phyloP scores from a whole-genome alignment of 108 stramenopile species.

The Skeletonema grethae region DNA sequence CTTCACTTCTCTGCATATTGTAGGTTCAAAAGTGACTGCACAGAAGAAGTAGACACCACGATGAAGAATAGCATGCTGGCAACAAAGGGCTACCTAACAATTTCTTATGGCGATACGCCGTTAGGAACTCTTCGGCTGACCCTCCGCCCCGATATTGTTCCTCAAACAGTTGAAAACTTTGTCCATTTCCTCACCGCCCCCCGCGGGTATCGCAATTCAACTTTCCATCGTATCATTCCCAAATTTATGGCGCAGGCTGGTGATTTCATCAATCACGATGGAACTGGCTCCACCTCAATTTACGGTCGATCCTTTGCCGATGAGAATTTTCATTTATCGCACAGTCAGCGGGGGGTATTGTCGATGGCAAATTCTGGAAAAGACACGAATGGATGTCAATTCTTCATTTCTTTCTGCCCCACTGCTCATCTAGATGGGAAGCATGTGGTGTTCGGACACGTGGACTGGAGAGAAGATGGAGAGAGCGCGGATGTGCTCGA shows the following conservation, averaged over 20 bases:
- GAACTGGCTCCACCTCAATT: constrained; percentile 79
- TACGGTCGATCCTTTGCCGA: constrained; percentile 82
- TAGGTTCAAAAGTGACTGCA: too few species aligned
- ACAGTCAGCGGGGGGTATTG: constrained; percentile 68
- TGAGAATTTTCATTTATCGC: constrained; percentile 78
- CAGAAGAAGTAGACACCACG: too few species aligned
- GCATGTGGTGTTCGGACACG: constrained; percentile 93
- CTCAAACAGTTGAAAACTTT: constrained; percentile 50
- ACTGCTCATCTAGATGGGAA: constrained; percentile 89
- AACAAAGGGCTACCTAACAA: constrained; percentile 45
- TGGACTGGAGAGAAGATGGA: constrained; percentile 69
- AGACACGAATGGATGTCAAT: constrained; percentile 90
- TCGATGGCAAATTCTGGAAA: constrained; percentile 91
- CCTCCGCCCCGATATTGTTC: constrained; percentile 49
- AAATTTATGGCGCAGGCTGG: constrained; percentile 97
- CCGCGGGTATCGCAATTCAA: constrained; percentile 52
- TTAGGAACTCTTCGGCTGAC: constrained; percentile 50
- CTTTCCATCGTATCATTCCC: constrained; percentile 92
- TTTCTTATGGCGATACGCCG: constrained; percentile 34
- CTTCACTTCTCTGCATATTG: too few species aligned
- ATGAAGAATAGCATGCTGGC: background rate
- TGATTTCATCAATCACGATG: constrained; percentile 90
- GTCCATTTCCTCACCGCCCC: constrained; percentile 31
- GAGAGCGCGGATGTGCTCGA: constrained; percentile 73
- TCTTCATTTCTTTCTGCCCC: constrained; percentile 82